Evolutionary conservation across 495 filamentous ascomycete species (phyloP), one percentile per base, ranked within the genome.

Genomic region (Penicillium riverlandense): DNA sequence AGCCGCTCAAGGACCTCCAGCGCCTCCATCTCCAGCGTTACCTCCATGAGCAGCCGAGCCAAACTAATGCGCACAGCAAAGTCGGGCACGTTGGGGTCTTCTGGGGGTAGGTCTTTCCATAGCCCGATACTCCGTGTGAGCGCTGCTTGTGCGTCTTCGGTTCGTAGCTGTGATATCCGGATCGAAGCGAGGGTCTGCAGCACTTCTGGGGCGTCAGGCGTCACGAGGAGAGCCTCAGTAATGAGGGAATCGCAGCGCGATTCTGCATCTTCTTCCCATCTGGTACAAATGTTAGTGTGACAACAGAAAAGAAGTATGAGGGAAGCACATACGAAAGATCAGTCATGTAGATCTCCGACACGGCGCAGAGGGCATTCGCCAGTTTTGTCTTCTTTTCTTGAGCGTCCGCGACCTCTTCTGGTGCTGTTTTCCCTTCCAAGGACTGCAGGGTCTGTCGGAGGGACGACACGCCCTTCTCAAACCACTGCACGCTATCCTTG

Each of bases 331-430:
- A 73, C 63, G 77, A 85, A 48, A 99, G 75, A 70, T 99, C 94
- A 28, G 90, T 97, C 94, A 99, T 99, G 61, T 96, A 97, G 29
- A 96, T 85, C 63, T 99, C 94, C 0, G 85, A 79, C 43, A 96
- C 82, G 2, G 84, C 86, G 63, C 94, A 97, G 27, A 99, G 74
- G 5, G 90, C 88, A 48, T 83, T 86, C 1, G 87, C 86, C 32
- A 97, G 66, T 59, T 91, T 89, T 38, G 63, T 70, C 56, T 81
- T 81, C 67, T 90, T 86, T 56, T 92, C 85, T 13, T 72, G 74
- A 16, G 82, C 45, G 12, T 64, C 41, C 8, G 64, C 50, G 16
- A 58, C 46, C 43, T 78, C 63, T 14, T 73, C 71, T 37, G 67
- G 52, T 6, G 50, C 55, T 37, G 32, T 66, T 51, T 48, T 67